A percentile compares a stretch with the other conserved stretches of the same genome.
phyloP scores from a whole-genome alignment of 768 basidiomycete species.

The Boletus reticulatus region DNA sequence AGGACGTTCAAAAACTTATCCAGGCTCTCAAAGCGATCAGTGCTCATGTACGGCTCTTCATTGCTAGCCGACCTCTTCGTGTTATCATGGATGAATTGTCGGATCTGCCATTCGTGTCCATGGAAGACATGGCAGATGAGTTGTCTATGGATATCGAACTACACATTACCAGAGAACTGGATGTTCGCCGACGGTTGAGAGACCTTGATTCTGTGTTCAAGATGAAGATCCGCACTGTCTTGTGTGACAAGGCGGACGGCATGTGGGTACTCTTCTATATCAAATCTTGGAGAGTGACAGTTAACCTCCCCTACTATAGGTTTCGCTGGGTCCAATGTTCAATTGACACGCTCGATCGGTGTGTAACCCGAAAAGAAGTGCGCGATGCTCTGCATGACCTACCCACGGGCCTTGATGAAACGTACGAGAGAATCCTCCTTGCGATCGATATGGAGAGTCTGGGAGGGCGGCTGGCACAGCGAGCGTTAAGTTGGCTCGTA shows the following conservation, averaged over 20 bases:
- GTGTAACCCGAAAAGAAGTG: background rate
- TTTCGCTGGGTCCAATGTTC: slow-evolving; percentile 6
- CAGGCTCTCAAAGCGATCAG: background rate
- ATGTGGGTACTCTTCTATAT: background rate
- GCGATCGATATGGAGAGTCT: background rate
- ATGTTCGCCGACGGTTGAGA: background rate
- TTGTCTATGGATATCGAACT: background rate
- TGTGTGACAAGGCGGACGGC: background rate
- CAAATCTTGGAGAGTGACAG: background rate
- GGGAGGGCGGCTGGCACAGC: background rate
- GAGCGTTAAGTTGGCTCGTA: slow-evolving; percentile 1
- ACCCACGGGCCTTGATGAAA: slow-evolving; percentile 1
- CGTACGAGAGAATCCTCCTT: slow-evolving; percentile 3
- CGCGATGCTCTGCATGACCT: background rate
- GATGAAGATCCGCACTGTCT: background rate
- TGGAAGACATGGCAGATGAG: background rate
- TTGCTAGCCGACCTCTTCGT: background rate
- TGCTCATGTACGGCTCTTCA: background rate
- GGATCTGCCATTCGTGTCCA: background rate
- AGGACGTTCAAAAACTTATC: background rate
- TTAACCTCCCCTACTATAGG: background rate
- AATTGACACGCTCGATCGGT: background rate
- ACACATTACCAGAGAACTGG: background rate
- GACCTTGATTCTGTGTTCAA: background rate
- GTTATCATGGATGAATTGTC: background rate